Evolutionary conservation across 306 rosid genomes (phyloP), one percentile per base, ranked within the genome.

Genomic region (Vachellia pachyceras): DNA sequence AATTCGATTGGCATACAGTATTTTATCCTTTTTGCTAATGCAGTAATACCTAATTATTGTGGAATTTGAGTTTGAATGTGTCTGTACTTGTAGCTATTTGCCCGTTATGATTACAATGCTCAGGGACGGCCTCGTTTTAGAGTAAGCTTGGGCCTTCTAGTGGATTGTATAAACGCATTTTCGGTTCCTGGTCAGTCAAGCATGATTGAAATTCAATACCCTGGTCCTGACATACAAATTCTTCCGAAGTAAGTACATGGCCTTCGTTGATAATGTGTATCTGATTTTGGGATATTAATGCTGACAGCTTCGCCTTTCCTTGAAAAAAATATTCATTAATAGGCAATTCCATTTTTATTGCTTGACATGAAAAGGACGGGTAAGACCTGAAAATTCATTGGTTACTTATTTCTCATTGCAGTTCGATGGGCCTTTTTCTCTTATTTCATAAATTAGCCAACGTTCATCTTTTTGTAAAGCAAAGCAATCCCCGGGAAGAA

Each of bases 191-290:
- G 90, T 52, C 94, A 87, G 64, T 83, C 86, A 11, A 90, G 86
- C 73, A 17, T 85, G 25, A 79, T 91, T 67, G 94, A 92, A 85
- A 86, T 95, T 87, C 92, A 81, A 46, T 95, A 95, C 85, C 99
- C 99, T 0, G 99, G 97, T 42, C 95, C 95, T 60, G 97, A 95
- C 73, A 95, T 92, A 97, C 99, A 95, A 84, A 80, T 95, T 83
- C 94, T 92, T 83, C 91, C 92, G 84, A 95, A 88, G 98, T 95
- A 82, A 78, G 90, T 84, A 33, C 78, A 14, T 49, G 10, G 35
- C 8, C 61, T 22, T 72, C 17, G 44, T 49, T 46, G 7, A n/a
- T 77, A n/a, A 14, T 36, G 35, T 46, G 25, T 65, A 7, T 8
- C 72, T 57, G 5, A 57, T 39, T 12, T 57, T 33, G 22, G 23